phyloP scores from a whole-genome alignment of 257 asterid genomes.

The Ocimum tenuiflorum region DNA sequence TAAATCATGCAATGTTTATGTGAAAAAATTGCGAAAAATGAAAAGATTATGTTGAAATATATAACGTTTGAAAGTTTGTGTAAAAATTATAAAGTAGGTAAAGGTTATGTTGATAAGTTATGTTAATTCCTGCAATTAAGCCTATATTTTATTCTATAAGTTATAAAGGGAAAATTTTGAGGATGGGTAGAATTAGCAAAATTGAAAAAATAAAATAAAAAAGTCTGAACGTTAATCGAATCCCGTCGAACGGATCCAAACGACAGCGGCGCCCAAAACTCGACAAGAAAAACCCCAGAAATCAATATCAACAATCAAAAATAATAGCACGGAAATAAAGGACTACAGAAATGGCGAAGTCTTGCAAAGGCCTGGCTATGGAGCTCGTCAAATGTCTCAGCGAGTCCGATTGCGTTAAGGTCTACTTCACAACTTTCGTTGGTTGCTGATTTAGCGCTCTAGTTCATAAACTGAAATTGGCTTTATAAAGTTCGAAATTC shows the following conservation, averaged over 20 bases:
- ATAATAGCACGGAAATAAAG: background rate
- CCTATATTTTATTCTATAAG: too few species aligned
- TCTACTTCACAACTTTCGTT: background rate
- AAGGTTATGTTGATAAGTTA: too few species aligned
- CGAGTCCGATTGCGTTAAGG: conserved; percentile 94
- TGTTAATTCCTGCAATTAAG: too few species aligned
- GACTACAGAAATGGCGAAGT: conserved; percentile 57
- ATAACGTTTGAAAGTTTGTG: too few species aligned
- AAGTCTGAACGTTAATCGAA: background rate
- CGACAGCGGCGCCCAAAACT: background rate
- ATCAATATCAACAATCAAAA: too few species aligned
- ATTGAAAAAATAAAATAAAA: too few species aligned
- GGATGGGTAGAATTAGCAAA: too few species aligned
- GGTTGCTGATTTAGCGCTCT: background rate
- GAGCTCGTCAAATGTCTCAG: conserved; percentile 90
- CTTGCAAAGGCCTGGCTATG: conserved; percentile 85
- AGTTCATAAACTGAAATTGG: background rate
- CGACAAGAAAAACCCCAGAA: background rate
- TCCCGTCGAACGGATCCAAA: background rate
- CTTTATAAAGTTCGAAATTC: background rate
- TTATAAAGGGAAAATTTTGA: too few species aligned
- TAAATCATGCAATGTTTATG: too few species aligned
- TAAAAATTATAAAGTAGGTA: too few species aligned
- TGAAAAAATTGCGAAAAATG: too few species aligned
- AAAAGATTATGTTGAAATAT: too few species aligned